Conservation (phyloP, 164 flowering plant genomes). For the Berberis vulgaris region DNA sequence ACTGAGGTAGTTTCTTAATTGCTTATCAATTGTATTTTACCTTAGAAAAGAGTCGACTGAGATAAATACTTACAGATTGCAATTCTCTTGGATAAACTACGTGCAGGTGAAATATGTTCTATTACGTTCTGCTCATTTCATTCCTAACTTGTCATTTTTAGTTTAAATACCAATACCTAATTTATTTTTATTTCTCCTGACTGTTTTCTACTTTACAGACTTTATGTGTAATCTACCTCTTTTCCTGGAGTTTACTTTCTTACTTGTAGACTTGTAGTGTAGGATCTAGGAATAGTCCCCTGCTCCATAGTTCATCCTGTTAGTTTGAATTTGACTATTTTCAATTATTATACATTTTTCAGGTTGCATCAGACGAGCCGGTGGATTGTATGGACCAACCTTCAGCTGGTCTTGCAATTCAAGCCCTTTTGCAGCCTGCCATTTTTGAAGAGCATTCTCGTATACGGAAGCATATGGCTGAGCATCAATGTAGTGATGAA, state of each 20-base stretch:
- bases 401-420: slow-evolving; percentile 64
- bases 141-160: background rate
- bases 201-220: no score
- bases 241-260: no score
- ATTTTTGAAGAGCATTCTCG: slow-evolving; percentile 54
- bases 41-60: no score
- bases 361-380: slow-evolving; percentile 64
- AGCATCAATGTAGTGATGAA: slow-evolving; percentile 16
- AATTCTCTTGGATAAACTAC: slow-evolving; percentile 2
- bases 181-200: no score
- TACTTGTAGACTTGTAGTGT: no score
- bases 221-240: no score
- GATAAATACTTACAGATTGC: background rate
- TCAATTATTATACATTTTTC: background rate
- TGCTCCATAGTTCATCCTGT: no score
- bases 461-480: slow-evolving; percentile 42
- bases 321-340: no score
- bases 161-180: no score
- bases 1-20: slow-evolving; percentile 44
- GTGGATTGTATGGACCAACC: slow-evolving; percentile 76
- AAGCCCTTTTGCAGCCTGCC: slow-evolving; percentile 75
- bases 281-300: no score
- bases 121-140: background rate
- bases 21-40: no score
- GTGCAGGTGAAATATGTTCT: background rate